Conservation (phyloP, 257 asterid genomes). For the Avicennia marina region DNA sequence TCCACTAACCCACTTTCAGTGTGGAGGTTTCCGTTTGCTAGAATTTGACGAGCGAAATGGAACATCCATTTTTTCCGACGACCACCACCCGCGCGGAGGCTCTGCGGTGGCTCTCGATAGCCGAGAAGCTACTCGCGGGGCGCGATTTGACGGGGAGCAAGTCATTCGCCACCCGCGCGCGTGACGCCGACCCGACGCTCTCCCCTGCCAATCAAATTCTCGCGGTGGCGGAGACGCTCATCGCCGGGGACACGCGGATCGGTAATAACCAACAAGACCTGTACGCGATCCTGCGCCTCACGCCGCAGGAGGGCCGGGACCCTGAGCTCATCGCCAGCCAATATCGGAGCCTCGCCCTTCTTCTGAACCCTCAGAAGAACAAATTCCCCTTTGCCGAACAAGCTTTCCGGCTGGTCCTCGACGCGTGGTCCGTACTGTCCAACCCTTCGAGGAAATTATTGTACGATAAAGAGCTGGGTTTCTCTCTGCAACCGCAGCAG, state of each 20-base stretch:
- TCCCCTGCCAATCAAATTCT: constrained; percentile 70
- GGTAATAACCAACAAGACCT: constrained; percentile 59
- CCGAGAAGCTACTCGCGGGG: constrained; percentile 77
- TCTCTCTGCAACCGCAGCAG: constrained; percentile 32
- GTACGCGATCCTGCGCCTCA: constrained; percentile 75
- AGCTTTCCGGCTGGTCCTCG: constrained; percentile 69
- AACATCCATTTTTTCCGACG: constrained; percentile 68
- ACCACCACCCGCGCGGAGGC: constrained; percentile 78
- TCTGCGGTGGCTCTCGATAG: constrained; percentile 68
- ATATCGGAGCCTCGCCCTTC: constrained; percentile 53
- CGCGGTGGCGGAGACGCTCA: constrained; percentile 76
- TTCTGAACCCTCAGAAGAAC: constrained; percentile 66
- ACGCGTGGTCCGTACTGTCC: constrained; percentile 82
- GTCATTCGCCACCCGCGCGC: constrained; percentile 88
- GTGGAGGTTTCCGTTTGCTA: no score
- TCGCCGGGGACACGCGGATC: constrained; percentile 76
- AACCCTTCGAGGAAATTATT: constrained; percentile 52
- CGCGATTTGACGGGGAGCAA: constrained; percentile 82
- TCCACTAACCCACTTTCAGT: no score
- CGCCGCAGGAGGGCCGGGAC: constrained; percentile 52
- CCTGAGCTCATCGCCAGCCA: constrained; percentile 52
- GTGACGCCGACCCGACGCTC: constrained; percentile 79
- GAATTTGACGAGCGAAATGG: no score
- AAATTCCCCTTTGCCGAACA: constrained; percentile 68
- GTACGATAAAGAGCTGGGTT: constrained; percentile 66